A percentile compares a stretch with the other conserved stretches of the same genome.
phyloP scores from a whole-genome alignment of 306 rosid species.

The Purshia tridentata region DNA sequence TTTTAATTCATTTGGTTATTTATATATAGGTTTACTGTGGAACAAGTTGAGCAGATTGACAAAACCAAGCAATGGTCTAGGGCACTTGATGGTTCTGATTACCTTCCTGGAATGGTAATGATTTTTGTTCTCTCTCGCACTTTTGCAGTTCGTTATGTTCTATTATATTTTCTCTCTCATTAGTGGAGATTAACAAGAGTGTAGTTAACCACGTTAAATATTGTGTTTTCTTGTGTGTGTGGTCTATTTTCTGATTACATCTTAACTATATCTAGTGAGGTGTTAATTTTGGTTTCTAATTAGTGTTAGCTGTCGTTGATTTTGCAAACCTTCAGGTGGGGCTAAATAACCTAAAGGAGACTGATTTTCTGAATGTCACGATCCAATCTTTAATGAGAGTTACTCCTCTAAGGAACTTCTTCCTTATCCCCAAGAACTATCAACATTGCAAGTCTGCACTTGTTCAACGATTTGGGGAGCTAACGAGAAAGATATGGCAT shows the following conservation, averaged over 20 bases:
- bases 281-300: constrained; percentile 22
- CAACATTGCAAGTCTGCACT: constrained; percentile 81
- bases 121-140: constrained; percentile 16
- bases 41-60: constrained; percentile 84
- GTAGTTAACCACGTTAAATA: neutral
- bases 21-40: constrained; percentile 60
- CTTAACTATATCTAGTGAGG: neutral
- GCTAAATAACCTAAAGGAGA: constrained; percentile 92
- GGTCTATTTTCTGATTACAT: neutral
- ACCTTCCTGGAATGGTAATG: constrained; percentile 97
- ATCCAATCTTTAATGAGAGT: constrained; percentile 96
- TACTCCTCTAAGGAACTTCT: constrained; percentile 88
- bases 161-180: neutral
- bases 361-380: constrained; percentile 95
- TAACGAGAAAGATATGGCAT: constrained; percentile 97
- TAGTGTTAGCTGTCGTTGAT: constrained; percentile 7
- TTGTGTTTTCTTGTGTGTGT: neutral
- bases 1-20: neutral
- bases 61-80: constrained; percentile 95
- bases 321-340: constrained; percentile 60
- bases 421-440: constrained; percentile 85
- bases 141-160: neutral
- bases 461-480: constrained; percentile 96
- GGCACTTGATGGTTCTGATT: constrained; percentile 96
- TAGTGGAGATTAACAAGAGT: neutral